phyloP scores from a whole-genome alignment of 768 basidiomycete genomes.

The Tylopilus rubrobrunneus region DNA sequence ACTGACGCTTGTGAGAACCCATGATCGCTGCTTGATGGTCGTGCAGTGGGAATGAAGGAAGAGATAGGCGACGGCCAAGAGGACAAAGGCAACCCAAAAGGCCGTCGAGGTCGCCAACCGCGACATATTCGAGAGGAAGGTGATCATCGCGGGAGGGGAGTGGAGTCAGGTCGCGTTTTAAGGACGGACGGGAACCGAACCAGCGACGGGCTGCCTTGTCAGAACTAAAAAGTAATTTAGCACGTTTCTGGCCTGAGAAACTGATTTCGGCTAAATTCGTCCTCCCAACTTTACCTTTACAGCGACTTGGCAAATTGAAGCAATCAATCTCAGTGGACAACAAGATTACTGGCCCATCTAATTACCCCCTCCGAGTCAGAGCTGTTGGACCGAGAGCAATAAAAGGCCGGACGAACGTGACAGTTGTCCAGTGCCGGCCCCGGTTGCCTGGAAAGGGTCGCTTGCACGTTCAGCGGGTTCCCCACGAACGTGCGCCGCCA shows the following conservation, averaged over 20 bases:
- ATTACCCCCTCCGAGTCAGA: not conserved
- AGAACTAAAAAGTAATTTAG: slow-evolving; percentile 12
- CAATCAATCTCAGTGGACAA: not conserved
- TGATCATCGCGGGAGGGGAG: slow-evolving; percentile 21
- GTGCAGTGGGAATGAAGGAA: slow-evolving; percentile 28
- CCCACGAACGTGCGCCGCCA: slow-evolving; percentile 13
- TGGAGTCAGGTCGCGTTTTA: slow-evolving; percentile 19
- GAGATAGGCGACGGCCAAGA: slow-evolving; percentile 27
- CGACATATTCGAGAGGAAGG: slow-evolving; percentile 15
- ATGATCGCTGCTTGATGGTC: slow-evolving; percentile 41
- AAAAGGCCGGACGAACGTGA: slow-evolving; percentile 16
- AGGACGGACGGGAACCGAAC: slow-evolving; percentile 23
- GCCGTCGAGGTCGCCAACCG: slow-evolving; percentile 19
- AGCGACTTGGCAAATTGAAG: slow-evolving; percentile 6
- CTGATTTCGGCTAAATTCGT: slow-evolving; percentile 12
- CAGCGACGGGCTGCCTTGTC: slow-evolving; percentile 4
- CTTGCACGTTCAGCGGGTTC: slow-evolving; percentile 8
- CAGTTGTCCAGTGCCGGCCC: not conserved
- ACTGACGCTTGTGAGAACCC: slow-evolving; percentile 43
- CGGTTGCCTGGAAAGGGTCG: not conserved
- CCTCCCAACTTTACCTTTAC: slow-evolving; percentile 9
- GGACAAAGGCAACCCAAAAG: slow-evolving; percentile 19
- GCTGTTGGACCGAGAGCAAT: not conserved
- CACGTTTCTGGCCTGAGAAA: slow-evolving; percentile 27
- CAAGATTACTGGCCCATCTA: no score